Evolutionary conservation across 768 basidiomycete species (phyloP).

Genomic region (Boletellus emodensis): DNA sequence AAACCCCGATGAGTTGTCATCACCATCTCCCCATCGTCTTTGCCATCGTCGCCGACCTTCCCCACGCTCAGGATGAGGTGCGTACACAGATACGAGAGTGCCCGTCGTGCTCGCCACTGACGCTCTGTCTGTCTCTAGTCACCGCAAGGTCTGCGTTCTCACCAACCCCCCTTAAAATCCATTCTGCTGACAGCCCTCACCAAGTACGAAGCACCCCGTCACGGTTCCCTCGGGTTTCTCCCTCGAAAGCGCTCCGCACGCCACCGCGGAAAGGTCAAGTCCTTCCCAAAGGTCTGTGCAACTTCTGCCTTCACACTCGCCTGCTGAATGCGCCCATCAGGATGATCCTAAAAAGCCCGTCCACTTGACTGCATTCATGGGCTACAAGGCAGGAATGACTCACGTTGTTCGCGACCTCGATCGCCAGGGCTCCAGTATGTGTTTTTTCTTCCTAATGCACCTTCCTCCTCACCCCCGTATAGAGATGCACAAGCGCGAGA

Average conservation of each 20-base stretch:
- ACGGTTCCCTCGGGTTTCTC: conserved; percentile 96
- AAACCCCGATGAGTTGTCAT: conserved; percentile 19
- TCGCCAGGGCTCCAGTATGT: conserved; percentile 97
- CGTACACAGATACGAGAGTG: conserved; percentile 14
- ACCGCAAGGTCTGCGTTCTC: conserved; percentile 69
- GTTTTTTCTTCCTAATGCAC: background rate
- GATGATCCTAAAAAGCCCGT: conserved; percentile 99
- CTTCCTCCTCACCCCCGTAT: conserved; percentile 8
- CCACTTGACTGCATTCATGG: conserved; percentile 96
- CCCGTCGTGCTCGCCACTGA: background rate
- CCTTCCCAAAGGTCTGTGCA: conserved; percentile 87
- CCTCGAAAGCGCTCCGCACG: conserved; percentile 95
- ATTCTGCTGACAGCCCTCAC: conserved; percentile 20
- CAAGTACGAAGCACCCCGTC: conserved; percentile 97
- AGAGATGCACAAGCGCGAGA: conserved; percentile 99
- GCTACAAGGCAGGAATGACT: conserved; percentile 99
- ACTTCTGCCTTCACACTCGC: background rate
- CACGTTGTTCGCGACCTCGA: conserved; percentile 99
- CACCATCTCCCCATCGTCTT: conserved; percentile 1
- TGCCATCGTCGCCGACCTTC: conserved; percentile 17
- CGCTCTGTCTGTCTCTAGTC: conserved; percentile 42
- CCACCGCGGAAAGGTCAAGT: conserved; percentile 98
- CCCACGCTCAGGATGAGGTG: conserved; percentile 59
- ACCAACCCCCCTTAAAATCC: conserved; percentile 8
- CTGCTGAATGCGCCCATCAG: conserved; percentile 39